phyloP scores from a whole-genome alignment of 2,329 filamentous ascomycete genomes.

The Apiospora malaysiana region DNA sequence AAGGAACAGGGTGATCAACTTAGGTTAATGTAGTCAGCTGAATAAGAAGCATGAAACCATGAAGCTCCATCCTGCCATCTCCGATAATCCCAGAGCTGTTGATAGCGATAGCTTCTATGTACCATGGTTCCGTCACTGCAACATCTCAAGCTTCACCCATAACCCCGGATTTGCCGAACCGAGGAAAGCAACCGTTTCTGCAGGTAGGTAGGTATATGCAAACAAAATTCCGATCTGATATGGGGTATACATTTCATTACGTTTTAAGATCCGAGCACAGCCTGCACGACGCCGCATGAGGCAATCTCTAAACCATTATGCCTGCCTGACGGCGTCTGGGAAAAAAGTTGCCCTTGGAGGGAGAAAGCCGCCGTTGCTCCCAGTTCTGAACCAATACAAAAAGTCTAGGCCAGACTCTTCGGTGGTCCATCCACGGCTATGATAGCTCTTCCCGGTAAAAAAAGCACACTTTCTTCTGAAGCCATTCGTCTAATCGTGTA shows the following conservation, averaged over 20 bases:
- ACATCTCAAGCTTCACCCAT: not conserved
- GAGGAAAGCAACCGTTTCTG: not conserved
- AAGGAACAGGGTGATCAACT: not conserved
- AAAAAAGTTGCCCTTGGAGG: not conserved
- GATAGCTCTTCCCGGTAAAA: not conserved
- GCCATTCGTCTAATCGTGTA: constrained; percentile 22
- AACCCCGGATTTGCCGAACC: too few species aligned
- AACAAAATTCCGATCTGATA: not conserved
- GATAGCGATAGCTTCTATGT: too few species aligned
- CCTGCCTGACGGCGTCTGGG: not conserved
- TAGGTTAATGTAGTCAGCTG: not conserved
- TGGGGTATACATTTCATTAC: constrained; percentile 20
- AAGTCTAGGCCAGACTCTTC: not conserved
- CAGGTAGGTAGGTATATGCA: not conserved
- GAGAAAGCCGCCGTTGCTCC: constrained; percentile 5
- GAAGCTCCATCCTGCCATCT: not conserved
- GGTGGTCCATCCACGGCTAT: not conserved
- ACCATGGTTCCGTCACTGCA: not conserved
- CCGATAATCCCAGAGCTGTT: not conserved
- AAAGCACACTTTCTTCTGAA: constrained; percentile 2
- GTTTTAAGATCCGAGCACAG: constrained; percentile 12
- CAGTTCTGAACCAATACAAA: not conserved
- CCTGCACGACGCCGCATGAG: constrained; percentile 17
- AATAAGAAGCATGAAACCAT: not conserved
- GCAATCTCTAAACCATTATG: constrained; percentile 16